A percentile compares a stretch with the other conserved stretches of the same genome.
phyloP scores from a whole-genome alignment of 208 protist genomes.

The Herpetomonas samuelpessoai region DNA sequence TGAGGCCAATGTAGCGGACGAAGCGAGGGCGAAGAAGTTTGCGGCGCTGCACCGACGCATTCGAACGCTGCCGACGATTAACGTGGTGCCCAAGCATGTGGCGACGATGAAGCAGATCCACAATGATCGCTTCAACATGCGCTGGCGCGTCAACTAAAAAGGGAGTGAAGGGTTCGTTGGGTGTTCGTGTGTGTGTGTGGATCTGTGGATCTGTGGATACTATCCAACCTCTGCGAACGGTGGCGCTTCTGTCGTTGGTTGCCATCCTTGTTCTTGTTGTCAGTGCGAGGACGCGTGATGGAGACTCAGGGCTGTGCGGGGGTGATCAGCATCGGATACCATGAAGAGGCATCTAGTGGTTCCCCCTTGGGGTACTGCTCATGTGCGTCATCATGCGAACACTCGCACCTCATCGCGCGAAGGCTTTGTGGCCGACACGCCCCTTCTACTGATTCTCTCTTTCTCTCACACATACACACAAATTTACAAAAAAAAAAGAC shows the following conservation, averaged over 20 bases:
- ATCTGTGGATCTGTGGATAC: background rate
- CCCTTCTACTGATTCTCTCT: too few relatives aligned
- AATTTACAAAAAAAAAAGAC: too few relatives aligned
- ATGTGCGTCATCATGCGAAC: too few relatives aligned
- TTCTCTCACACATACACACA: too few relatives aligned
- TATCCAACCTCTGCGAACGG: background rate
- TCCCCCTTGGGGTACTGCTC: too few relatives aligned
- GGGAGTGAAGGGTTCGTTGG: background rate
- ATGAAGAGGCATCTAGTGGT: too few relatives aligned
- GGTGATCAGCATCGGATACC: too few relatives aligned
- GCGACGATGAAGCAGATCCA: conserved; percentile 92
- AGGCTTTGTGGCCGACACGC: too few relatives aligned
- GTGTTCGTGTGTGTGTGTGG: background rate
- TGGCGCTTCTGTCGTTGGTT: background rate
- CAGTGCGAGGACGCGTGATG: too few relatives aligned
- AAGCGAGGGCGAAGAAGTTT: conserved; percentile 41
- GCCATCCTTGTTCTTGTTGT: too few relatives aligned
- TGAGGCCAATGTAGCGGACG: conserved; percentile 1
- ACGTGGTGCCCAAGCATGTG: conserved; percentile 83
- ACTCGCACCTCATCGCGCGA: too few relatives aligned
- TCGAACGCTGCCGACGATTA: conserved; percentile 56
- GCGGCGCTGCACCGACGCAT: conserved; percentile 55
- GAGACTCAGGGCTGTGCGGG: too few relatives aligned
- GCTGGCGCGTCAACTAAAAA: conserved; percentile 82
- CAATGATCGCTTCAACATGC: conserved; percentile 91